Evolutionary conservation across 768 basidiomycete genomes (phyloP).

Genomic region (Xerocomellus dryophilus): DNA sequence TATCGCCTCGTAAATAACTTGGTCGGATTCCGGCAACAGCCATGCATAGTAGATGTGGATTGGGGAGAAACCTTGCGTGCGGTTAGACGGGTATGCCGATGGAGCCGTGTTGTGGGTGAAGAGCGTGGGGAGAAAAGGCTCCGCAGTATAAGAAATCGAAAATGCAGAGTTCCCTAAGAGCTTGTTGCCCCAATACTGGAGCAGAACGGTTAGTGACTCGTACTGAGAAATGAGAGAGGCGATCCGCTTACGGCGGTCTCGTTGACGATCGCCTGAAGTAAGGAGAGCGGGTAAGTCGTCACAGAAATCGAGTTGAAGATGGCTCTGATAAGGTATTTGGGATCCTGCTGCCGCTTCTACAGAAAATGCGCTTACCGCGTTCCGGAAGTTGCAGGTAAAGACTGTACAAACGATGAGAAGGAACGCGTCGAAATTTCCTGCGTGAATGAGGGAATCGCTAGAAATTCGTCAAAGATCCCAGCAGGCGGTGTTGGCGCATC

Average conservation of each 20-base stretch:
- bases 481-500: slow-evolving; percentile 37
- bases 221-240: background rate
- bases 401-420: slow-evolving; percentile 13
- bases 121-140: slow-evolving; percentile 43
- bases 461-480: slow-evolving; percentile 28
- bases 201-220: background rate
- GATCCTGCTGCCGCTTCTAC: background rate
- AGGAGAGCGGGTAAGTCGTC: slow-evolving; percentile 1
- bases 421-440: slow-evolving; percentile 9
- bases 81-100: slow-evolving; percentile 47
- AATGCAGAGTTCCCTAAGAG: background rate
- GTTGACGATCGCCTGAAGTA: slow-evolving; percentile 16
- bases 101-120: slow-evolving; percentile 35
- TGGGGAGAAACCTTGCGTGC: slow-evolving; percentile 36
- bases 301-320: slow-evolving; percentile 1
- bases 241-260: slow-evolving; percentile 7
- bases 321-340: background rate
- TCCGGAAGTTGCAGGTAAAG: background rate
- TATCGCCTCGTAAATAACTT: slow-evolving; percentile 30
- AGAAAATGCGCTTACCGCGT: background rate
- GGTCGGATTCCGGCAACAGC: background rate
- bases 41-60: slow-evolving; percentile 42
- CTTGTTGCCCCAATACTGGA: slow-evolving; percentile 4
- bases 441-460: slow-evolving; percentile 10
- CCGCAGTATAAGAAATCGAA: slow-evolving; percentile 25